Base-by-base conservation (phyloP, 2,329 filamentous ascomycete species). In the Monosporascus sp. region DNA sequence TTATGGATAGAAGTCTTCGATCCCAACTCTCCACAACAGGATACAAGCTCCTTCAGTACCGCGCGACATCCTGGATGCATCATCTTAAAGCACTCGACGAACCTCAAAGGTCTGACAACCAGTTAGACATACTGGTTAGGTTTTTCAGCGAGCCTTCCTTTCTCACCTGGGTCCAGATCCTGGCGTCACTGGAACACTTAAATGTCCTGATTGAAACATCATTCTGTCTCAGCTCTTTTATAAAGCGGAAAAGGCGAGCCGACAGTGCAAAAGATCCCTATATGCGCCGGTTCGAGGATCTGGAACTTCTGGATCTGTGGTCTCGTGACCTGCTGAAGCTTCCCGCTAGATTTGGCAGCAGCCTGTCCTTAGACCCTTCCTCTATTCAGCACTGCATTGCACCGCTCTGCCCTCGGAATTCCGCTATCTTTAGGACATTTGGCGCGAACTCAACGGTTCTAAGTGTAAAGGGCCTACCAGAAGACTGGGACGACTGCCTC, bases 401-500 rank as follows among this genome's bases (percentile, higher is more conserved):
- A 7, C 50, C 50, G 5, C 37, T 55, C 14, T 55, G 50, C 16
- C 50, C 27, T 8, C 19, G 20, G 3, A 50, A 40, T 14, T 50
- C 52, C 3, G 43, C 41, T 5, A 37, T 53, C 17, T 35, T 41
- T 14, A 19, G 50, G 48, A 20, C 53, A 31, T 38, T 52, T 24
- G 9, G 50, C 51, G 11, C n/a, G 22, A 20, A 50, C 26, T 41
- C 22, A n/a, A 22, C 47, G 16, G 22, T 37, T 6, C 38, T 26
- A 20, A 37, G 35, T 8, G 20, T 48, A 20, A 11, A 47, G 38
- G 35, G 31, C 5, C 3, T 49, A 2, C 40, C 54, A 1, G 40
- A 56, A 5, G 54, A 56, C 20, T 59, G 57, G 57, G 38, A 51
- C 17, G 48, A 56, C 24, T 52, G 50, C 27, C 53, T 59, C 9